A percentile compares a stretch with the other conserved stretches of the same genome.
phyloP scores from a whole-genome alignment of 2,329 filamentous ascomycete species.

The Microcyclosporella mali region DNA sequence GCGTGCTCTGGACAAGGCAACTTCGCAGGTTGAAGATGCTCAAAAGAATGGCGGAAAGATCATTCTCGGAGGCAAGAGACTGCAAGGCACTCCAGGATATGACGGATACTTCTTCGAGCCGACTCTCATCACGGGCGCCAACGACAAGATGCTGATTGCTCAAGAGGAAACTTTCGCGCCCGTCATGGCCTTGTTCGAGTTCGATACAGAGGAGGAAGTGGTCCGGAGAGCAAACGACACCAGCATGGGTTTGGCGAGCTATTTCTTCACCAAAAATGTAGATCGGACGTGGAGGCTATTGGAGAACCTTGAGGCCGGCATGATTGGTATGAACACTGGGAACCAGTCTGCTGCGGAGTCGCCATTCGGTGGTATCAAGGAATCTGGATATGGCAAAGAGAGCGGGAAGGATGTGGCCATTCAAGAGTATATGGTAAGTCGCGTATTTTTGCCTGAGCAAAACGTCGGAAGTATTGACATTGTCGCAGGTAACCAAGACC shows the following conservation, averaged over 20 bases:
- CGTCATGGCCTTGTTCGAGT: constrained; percentile 57
- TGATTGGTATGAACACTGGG: constrained; percentile 56
- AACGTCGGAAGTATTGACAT: constrained; percentile 23
- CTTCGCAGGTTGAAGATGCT: constrained; percentile 55
- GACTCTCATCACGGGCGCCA: constrained; percentile 57
- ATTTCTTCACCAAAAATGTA: constrained; percentile 63
- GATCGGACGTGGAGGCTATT: constrained; percentile 60
- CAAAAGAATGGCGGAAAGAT: constrained; percentile 56
- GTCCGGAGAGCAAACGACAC: constrained; percentile 56
- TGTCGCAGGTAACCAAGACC: constrained; percentile 51
- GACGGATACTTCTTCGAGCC: constrained; percentile 65
- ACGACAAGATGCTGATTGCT: constrained; percentile 50
- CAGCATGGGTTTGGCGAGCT: constrained; percentile 59
- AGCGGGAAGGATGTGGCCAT: constrained; percentile 61
- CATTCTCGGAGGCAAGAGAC: constrained; percentile 53
- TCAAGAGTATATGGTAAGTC: constrained; percentile 46
- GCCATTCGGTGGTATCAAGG: constrained; percentile 63
- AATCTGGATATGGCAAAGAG: constrained; percentile 63
- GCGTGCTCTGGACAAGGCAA: constrained; percentile 51
- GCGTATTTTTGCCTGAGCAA: neutral
- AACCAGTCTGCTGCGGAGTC: constrained; percentile 61
- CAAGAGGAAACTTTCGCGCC: constrained; percentile 62
- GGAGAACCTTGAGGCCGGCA: constrained; percentile 62
- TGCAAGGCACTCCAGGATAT: constrained; percentile 35
- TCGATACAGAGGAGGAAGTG: constrained; percentile 60